Evolutionary conservation across 495 filamentous ascomycete genomes (phyloP), one percentile per base, ranked within the genome.

Genomic region (Parathielavia appendiculata): DNA sequence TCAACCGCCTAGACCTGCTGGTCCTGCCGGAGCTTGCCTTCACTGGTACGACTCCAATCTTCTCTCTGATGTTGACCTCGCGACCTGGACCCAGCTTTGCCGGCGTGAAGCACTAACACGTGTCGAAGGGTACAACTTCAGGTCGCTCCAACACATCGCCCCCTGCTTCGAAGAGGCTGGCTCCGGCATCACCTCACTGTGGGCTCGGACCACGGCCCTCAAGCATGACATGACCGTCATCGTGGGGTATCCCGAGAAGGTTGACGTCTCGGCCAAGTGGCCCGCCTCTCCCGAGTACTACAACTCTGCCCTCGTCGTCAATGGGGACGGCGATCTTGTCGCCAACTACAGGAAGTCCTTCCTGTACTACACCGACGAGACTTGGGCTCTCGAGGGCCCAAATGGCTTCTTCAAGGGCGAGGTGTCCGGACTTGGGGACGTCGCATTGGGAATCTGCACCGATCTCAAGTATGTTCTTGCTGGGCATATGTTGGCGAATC

Each of bases 21-120:
- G 83, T 96, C 16, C 74, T 97, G 48, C 90, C 91, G 1, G 92
- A 97, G 71, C 69, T 96, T 65, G 90, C 92, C 19, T 89, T 97
- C 69, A 83, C 89, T 51, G 90, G 89, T 90, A 76, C 62, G 80
- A 12, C 9, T 45, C 75, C 49, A 41, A 16, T 23, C 14, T 16
- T 6, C 8, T 32, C 8, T 11, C 19, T 5, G 9, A 12, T 43
- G 10, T 0, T 20, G 3, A 16, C 17, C 26, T 19, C 17, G n/a
- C n/a, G n/a, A n/a, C n/a, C n/a, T 11, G 30, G 11, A 1, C 4
- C 3, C 13, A 16, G 30, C 32, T 5, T n/a, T n/a, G n/a, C n/a
- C n/a, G n/a, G n/a, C n/a, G n/a, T n/a, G n/a, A n/a, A 5, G 38
- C 16, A 23, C 17, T 46, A 41, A 46, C 39, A 11, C 32, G 4